These are phyloP conservation scores for Tricholomella constricta DNA, from an alignment of 768 basidiomycete species.

Conservation along the genomic window DNA sequence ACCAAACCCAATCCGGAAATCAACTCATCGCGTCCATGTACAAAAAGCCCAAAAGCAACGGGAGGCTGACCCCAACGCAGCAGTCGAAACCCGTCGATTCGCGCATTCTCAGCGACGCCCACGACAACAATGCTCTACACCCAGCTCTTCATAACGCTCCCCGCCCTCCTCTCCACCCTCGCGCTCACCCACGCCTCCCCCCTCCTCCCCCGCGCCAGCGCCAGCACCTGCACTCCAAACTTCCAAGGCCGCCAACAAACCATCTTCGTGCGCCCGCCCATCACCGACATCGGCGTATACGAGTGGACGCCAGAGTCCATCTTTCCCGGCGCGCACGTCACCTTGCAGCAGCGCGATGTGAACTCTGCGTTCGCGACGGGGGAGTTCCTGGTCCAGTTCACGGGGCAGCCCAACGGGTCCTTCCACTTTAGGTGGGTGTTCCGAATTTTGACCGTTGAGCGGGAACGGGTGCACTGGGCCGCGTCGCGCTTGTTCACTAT, in stretches of 20 bases:
- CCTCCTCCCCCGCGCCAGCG: conserved; percentile 11
- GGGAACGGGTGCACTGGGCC: not conserved
- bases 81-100: too few relatives aligned
- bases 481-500: not conserved
- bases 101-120: too few relatives aligned
- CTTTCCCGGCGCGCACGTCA: conserved; percentile 8
- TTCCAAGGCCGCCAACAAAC: conserved; percentile 12
- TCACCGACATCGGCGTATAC: conserved; percentile 7
- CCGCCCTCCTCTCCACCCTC: not conserved
- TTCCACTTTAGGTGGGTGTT: conserved; percentile 14
- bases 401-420: conserved; percentile 12
- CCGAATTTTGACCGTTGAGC: too few relatives aligned
- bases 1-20: not conserved
- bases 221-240: conserved; percentile 11
- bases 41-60: not conserved
- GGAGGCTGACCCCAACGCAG: not conserved
- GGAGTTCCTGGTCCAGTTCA: conserved; percentile 14
- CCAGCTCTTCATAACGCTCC: not conserved
- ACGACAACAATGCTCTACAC: conserved; percentile 7
- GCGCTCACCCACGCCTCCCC: conserved; percentile 29
- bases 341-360: conserved; percentile 1
- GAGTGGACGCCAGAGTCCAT: conserved; percentile 13
- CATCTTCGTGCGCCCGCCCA: conserved; percentile 12
- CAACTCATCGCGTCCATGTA: not conserved
- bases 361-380: conserved; percentile 5